phyloP scores from a whole-genome alignment of 2,329 filamentous ascomycete species.

The Calonectria multiphialidica region DNA sequence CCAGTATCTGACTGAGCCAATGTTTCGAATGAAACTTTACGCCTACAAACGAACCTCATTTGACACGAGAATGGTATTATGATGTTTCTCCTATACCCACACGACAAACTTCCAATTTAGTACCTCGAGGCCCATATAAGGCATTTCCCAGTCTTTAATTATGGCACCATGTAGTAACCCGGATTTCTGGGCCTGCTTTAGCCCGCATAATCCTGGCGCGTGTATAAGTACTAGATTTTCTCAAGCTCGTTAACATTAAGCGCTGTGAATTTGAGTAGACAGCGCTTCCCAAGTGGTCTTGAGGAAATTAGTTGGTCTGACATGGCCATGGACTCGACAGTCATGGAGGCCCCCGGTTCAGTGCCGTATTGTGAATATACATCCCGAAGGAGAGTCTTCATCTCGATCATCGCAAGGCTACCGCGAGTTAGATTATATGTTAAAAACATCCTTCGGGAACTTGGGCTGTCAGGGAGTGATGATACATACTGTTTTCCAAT shows the following conservation, averaged over 20 bases:
- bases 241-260: constrained; percentile 26
- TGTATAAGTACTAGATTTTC: not conserved
- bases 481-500: constrained; percentile 74
- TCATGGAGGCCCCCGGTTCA: constrained; percentile 65
- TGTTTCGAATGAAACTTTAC: not conserved
- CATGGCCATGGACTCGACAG: constrained; percentile 70
- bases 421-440: constrained; percentile 21
- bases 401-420: constrained; percentile 72
- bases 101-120: not conserved
- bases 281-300: constrained; percentile 70
- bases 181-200: not conserved
- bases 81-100: not conserved
- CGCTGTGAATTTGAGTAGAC: constrained; percentile 64
- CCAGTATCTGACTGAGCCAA: not conserved
- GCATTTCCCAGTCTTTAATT: not conserved
- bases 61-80: not conserved
- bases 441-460: not conserved
- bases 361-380: constrained; percentile 72
- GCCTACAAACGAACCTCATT: not conserved
- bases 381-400: constrained; percentile 74
- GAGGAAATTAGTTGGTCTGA: constrained; percentile 77
- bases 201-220: not conserved
- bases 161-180: not conserved
- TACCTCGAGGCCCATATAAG: not conserved
- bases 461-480: constrained; percentile 24